Percentiles rank a stretch among this genome's conserved stretches.
These are phyloP conservation scores for Sphagnum contortum DNA, from an alignment of 225 moss, liverwort and hornwort species.

Conservation along the genomic window DNA sequence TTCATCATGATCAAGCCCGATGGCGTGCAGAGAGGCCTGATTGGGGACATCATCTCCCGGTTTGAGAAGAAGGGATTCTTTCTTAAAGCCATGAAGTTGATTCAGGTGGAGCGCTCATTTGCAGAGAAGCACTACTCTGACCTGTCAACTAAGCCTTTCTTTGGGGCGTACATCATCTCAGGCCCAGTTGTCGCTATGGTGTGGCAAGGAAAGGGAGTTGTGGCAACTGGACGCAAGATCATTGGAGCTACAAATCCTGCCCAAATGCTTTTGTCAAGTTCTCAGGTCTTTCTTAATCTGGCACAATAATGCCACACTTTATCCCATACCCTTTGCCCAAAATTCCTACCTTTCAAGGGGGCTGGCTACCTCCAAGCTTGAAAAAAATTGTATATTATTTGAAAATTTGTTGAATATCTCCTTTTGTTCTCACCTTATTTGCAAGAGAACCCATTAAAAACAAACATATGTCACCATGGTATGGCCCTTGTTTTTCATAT, in stretches of 20 bases:
- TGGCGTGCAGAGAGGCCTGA: conserved; percentile 45
- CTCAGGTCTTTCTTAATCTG: too few species aligned
- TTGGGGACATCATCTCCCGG: conserved; percentile 67
- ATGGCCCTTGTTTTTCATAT: too few species aligned
- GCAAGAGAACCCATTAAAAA: too few species aligned
- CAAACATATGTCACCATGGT: too few species aligned
- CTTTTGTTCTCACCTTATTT: too few species aligned
- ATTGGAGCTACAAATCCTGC: conserved; percentile 82
- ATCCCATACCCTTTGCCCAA: too few species aligned
- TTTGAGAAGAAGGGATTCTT: conserved; percentile 93
- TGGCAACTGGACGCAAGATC: conserved; percentile 71
- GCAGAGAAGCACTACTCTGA: conserved; percentile 95
- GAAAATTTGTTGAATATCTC: too few species aligned
- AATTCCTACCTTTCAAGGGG: too few species aligned
- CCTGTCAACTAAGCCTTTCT: conserved; percentile 70
- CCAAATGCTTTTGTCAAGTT: neutral
- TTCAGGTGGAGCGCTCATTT: conserved; percentile 46
- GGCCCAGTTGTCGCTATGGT: conserved; percentile 96
- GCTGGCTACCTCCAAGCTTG: too few species aligned
- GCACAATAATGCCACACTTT: too few species aligned
- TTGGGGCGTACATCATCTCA: conserved; percentile 72
- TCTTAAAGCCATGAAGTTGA: conserved; percentile 56
- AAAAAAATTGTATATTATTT: too few species aligned
- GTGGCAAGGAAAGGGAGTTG: conserved; percentile 87
- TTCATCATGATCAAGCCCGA: conserved; percentile 96